These are phyloP conservation scores for Trichophyton rubrum DNA, from an alignment of 2,329 filamentous ascomycete species.

Conservation along the genomic window DNA sequence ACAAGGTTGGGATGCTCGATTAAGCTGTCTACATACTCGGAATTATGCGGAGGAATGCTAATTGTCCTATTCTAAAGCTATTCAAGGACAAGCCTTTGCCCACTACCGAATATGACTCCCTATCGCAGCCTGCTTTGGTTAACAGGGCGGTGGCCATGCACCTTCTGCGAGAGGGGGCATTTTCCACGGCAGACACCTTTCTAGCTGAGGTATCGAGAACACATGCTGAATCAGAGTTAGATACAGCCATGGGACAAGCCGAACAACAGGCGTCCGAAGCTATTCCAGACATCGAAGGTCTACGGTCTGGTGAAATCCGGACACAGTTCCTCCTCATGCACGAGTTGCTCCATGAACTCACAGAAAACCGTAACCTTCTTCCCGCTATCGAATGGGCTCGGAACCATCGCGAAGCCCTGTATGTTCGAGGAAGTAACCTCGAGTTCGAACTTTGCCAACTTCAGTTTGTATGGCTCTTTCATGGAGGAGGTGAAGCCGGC, in stretches of 20 bases:
- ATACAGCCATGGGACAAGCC: slow-evolving; percentile 20
- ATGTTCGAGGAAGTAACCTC: slow-evolving; percentile 75
- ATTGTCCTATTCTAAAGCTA: slow-evolving; percentile 33
- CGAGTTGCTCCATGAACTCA: slow-evolving; percentile 66
- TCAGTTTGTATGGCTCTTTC: slow-evolving; percentile 81
- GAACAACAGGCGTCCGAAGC: slow-evolving; percentile 27
- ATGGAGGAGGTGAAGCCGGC: slow-evolving; percentile 37
- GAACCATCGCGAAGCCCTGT: slow-evolving; percentile 55
- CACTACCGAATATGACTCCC: slow-evolving; percentile 66
- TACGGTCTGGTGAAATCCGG: slow-evolving; percentile 58
- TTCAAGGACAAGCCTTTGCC: slow-evolving; percentile 58
- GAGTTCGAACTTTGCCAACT: slow-evolving; percentile 89
- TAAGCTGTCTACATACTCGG: not conserved
- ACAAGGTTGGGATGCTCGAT: slow-evolving; percentile 47
- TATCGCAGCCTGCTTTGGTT: slow-evolving; percentile 65
- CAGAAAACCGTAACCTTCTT: slow-evolving; percentile 54
- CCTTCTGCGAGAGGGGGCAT: slow-evolving; percentile 84
- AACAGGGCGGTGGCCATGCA: slow-evolving; percentile 96
- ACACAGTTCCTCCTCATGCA: slow-evolving; percentile 83
- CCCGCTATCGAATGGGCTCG: slow-evolving; percentile 84
- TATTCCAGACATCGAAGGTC: slow-evolving; percentile 42
- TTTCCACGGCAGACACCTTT: slow-evolving; percentile 75
- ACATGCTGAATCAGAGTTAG: slow-evolving; percentile 27
- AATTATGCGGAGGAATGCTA: not conserved
- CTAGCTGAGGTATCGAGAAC: slow-evolving; percentile 54